Evolutionary conservation across 768 basidiomycete genomes (phyloP).

Genomic region (Mycena pura): DNA sequence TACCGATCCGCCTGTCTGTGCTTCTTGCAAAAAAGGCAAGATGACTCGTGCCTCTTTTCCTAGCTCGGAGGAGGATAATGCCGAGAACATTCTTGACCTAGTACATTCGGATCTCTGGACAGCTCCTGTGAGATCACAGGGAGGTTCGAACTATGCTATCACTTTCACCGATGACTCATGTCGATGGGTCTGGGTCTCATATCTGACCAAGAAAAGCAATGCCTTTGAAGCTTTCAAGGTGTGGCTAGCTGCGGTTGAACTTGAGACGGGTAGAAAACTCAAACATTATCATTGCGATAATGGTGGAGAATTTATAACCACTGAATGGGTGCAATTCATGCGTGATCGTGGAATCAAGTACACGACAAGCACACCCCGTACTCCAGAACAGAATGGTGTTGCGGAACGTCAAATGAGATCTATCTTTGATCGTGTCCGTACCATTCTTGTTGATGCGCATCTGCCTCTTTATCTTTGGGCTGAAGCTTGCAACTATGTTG

Average conservation of each 20-base stretch:
- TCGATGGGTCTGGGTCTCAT: constrained; percentile 17
- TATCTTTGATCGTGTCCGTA: constrained; percentile 28
- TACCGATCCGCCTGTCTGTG: constrained; percentile 12
- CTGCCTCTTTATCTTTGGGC: constrained; percentile 33
- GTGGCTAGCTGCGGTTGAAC: neutral
- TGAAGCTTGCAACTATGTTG: constrained; percentile 25
- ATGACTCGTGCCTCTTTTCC: constrained; percentile 22
- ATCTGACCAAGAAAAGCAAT: constrained; percentile 30
- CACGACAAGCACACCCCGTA: constrained; percentile 5
- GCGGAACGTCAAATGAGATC: constrained; percentile 37
- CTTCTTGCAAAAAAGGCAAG: constrained; percentile 20
- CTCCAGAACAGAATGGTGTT: constrained; percentile 35
- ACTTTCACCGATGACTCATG: constrained; percentile 34
- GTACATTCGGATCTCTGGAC: constrained; percentile 42
- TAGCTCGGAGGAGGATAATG: constrained; percentile 6
- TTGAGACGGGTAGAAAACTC: neutral
- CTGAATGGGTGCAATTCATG: neutral
- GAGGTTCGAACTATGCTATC: constrained; percentile 27
- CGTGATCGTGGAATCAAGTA: neutral
- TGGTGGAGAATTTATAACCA: constrained; percentile 4
- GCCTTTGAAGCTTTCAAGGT: constrained; percentile 24
- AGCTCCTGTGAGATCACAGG: constrained; percentile 17
- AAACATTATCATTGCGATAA: neutral
- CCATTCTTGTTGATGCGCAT: constrained; percentile 30
- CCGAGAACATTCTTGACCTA: constrained; percentile 28